Evolutionary conservation across 2,329 filamentous ascomycete genomes (phyloP).

Genomic region (Cladosporium sp.): DNA sequence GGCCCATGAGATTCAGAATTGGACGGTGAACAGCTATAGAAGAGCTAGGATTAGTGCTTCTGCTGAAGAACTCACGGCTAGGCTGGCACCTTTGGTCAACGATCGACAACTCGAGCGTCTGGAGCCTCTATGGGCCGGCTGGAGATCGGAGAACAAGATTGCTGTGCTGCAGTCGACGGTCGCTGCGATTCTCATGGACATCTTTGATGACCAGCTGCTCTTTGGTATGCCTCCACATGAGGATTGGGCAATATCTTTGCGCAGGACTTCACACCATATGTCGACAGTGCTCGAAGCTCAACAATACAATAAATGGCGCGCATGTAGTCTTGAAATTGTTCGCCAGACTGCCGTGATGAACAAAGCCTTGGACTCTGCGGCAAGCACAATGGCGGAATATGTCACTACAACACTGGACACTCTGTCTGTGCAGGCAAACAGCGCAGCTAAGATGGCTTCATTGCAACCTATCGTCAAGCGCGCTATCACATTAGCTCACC

Average conservation of each 20-base stretch:
- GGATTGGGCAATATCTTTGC: slow-evolving; percentile 28
- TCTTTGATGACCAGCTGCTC: slow-evolving; percentile 62
- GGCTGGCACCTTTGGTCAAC: slow-evolving; percentile 25
- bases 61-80: slow-evolving; percentile 22
- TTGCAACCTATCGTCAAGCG: slow-evolving; percentile 33
- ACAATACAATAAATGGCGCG: slow-evolving; percentile 65
- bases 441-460: slow-evolving; percentile 24
- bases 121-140: slow-evolving; percentile 51
- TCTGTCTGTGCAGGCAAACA: slow-evolving; percentile 30
- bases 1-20: slow-evolving; percentile 70
- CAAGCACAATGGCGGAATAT: slow-evolving; percentile 28
- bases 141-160: slow-evolving; percentile 58
- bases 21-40: slow-evolving; percentile 70
- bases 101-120: slow-evolving; percentile 27
- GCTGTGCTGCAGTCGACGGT: slow-evolving; percentile 64
- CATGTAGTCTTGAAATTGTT: slow-evolving; percentile 61
- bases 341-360: slow-evolving; percentile 47
- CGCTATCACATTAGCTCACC: slow-evolving; percentile 32
- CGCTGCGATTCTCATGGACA: slow-evolving; percentile 60
- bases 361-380: slow-evolving; percentile 18
- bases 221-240: slow-evolving; percentile 60
- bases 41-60: slow-evolving; percentile 54
- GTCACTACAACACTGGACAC: slow-evolving; percentile 30
- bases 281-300: slow-evolving; percentile 38
- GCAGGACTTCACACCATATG: slow-evolving; percentile 27